Evolutionary conservation across 257 asterid species (phyloP), one percentile per base, ranked within the genome.

Genomic region (Misopates orontium): DNA sequence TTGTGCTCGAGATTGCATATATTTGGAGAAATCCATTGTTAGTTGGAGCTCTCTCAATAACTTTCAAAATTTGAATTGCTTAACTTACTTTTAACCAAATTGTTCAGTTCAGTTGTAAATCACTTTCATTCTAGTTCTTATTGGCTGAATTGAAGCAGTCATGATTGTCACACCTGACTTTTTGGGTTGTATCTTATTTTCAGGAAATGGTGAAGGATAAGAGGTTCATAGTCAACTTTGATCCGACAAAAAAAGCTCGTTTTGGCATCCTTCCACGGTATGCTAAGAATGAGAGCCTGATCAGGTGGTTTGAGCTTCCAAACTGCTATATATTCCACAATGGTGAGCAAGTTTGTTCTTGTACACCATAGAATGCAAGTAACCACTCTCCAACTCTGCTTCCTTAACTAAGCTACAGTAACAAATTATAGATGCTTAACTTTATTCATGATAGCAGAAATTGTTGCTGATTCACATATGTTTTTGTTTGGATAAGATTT

Each of bases 231-330:
- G 86, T 71, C 82, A 62, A 77, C 67, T 94, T 86, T 75, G 96
- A 94, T 81, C 74, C 82, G 67, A 87, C 97, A 39, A 85, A 86
- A 70, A 86, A 84, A 77, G 96, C 99, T 69, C 95, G 91, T 24
- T 94, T 94, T 77, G 99, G 99, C 28, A 68, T 94, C 72, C 99
- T 94, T 68, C 95, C 99, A 0, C 89, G 99, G 42, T 90, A 90
- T 75, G 91, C 95, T n/a, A 90, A 82, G 72, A 90, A 77, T 75
- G 99, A 94, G 75, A 60, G 71, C 66, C 76, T 80, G 70, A 88
- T 94, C 74, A 88, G 77, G 81, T 94, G 99, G 99, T 94, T 94
- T 67, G 97, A 94, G 84, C 96, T 94, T 74, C 97, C 99, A 67
- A 90, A 82, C 56, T 94, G 99, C 91, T 88, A 86, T 85, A 88